Conservation (phyloP, 2,329 filamentous ascomycete genomes). For the Camptophora hylomeconis region DNA sequence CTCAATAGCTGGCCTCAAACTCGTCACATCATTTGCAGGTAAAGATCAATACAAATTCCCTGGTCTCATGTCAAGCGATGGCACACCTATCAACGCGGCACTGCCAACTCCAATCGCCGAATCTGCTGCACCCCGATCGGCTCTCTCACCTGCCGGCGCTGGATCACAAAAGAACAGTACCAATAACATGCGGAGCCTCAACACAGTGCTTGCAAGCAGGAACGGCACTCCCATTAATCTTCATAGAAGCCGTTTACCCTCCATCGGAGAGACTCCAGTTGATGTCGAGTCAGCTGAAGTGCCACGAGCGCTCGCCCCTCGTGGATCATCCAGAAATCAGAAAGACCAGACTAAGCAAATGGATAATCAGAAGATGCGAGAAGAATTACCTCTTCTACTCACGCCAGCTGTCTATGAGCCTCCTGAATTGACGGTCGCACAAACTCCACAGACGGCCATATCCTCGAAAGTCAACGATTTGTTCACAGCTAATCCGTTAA, state of each 20-base stretch:
- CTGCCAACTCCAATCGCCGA: slow-evolving; percentile 83
- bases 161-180: slow-evolving; percentile 44
- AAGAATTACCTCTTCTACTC: slow-evolving; percentile 26
- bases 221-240: slow-evolving; percentile 43
- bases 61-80: slow-evolving; percentile 38
- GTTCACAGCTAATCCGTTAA: slow-evolving; percentile 30
- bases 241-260: slow-evolving; percentile 54
- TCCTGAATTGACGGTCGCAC: slow-evolving; percentile 46
- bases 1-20: slow-evolving; percentile 73
- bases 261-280: slow-evolving; percentile 58
- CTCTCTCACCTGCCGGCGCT: slow-evolving; percentile 53
- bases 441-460: slow-evolving; percentile 49
- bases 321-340: slow-evolving; percentile 34
- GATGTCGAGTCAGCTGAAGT: slow-evolving; percentile 31
- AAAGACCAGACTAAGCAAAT: slow-evolving; percentile 20
- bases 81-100: slow-evolving; percentile 61
- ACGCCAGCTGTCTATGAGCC: slow-evolving; percentile 34
- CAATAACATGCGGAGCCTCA: slow-evolving; percentile 52
- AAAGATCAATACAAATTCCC: slow-evolving; percentile 46
- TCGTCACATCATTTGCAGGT: slow-evolving; percentile 74
- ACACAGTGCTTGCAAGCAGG: slow-evolving; percentile 55
- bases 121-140: slow-evolving; percentile 49
- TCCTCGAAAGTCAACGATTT: slow-evolving; percentile 5
- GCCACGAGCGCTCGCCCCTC: slow-evolving; percentile 23
- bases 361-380: slow-evolving; percentile 19